phyloP scores from a whole-genome alignment of 768 basidiomycete genomes.

The Boletus huronensis region DNA sequence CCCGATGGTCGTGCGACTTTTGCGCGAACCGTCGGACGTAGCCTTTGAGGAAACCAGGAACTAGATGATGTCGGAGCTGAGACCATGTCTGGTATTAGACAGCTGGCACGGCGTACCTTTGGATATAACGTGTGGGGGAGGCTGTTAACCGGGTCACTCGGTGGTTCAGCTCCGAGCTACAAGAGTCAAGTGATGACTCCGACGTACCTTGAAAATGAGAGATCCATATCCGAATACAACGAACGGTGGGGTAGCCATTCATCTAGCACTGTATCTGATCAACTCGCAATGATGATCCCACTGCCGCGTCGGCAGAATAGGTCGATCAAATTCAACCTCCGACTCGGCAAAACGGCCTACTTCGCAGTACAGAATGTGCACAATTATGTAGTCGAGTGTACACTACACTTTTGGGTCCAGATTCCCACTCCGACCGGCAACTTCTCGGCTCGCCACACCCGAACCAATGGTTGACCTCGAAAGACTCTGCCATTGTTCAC shows the following conservation, averaged over 20 bases:
- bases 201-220: slow-evolving; percentile 76
- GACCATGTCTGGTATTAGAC: background rate
- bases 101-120: slow-evolving; percentile 44
- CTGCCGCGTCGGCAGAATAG: too few species aligned
- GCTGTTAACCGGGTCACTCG: slow-evolving; percentile 42
- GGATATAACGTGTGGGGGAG: slow-evolving; percentile 72
- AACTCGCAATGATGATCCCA: too few species aligned
- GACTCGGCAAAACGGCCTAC: too few species aligned
- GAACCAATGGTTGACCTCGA: background rate
- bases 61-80: slow-evolving; percentile 31
- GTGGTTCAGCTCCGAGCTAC: background rate
- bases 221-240: slow-evolving; percentile 92
- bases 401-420: too few species aligned
- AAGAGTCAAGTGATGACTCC: background rate
- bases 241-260: slow-evolving; percentile 39
- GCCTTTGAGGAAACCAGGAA: slow-evolving; percentile 82
- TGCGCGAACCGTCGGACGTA: slow-evolving; percentile 90
- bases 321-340: too few species aligned
- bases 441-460: too few species aligned
- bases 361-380: too few species aligned
- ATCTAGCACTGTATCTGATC: background rate
- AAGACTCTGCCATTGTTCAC: background rate
- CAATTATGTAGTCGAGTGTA: too few species aligned
- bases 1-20: slow-evolving; percentile 88
- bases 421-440: too few species aligned